These are phyloP conservation scores for Gleditsia sinensis DNA, from an alignment of 306 rosid species.

Conservation along the genomic window DNA sequence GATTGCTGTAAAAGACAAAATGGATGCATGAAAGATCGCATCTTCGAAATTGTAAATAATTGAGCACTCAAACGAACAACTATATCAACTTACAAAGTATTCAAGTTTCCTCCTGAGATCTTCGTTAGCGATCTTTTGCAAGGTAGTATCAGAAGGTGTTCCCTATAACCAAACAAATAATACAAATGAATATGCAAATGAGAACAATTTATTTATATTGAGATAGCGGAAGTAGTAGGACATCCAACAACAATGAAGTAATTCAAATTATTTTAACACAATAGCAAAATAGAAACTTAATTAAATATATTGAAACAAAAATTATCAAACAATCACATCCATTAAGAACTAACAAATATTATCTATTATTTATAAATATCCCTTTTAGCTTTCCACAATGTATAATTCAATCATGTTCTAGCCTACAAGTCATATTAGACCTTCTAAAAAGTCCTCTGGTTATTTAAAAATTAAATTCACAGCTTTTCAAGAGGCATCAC, in stretches of 20 bases:
- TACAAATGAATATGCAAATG: slow-evolving; percentile 13
- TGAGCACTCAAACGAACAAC: slow-evolving; percentile 10
- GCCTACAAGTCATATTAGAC: neutral
- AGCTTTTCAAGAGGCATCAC: neutral
- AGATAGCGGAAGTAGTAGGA: neutral
- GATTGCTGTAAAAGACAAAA: slow-evolving; percentile 58
- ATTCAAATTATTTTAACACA: neutral
- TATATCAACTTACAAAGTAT: slow-evolving; percentile 61
- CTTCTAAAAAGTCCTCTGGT: neutral
- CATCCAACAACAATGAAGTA: neutral
- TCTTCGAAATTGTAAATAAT: neutral
- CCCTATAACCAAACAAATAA: slow-evolving; percentile 31
- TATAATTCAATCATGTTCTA: neutral
- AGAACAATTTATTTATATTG: neutral
- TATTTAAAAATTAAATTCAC: neutral
- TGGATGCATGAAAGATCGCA: slow-evolving; percentile 22
- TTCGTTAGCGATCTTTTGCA: slow-evolving; percentile 38
- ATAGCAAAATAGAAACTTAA: neutral
- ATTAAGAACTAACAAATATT: neutral
- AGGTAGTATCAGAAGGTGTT: slow-evolving; percentile 24
- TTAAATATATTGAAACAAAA: neutral
- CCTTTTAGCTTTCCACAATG: neutral
- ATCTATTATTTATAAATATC: neutral
- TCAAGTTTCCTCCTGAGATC: slow-evolving; percentile 72
- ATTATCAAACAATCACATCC: neutral